These are phyloP conservation scores for Margaritispora aquatica DNA, from an alignment of 495 filamentous ascomycete species.

Conservation along the genomic window DNA sequence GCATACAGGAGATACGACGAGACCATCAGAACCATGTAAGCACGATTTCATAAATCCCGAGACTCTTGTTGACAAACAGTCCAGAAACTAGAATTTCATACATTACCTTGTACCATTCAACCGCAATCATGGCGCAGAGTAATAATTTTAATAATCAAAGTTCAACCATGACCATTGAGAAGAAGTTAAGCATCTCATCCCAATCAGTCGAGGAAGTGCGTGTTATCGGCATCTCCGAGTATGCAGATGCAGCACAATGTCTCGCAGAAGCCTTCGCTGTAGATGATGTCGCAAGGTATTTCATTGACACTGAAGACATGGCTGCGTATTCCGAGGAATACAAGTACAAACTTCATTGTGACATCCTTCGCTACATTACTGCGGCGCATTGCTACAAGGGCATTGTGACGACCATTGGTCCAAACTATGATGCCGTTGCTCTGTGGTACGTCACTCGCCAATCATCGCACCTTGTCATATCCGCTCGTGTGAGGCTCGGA, in stretches of 20 bases:
- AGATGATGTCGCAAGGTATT: conserved; percentile 67
- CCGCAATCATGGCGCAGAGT: conserved; percentile 23
- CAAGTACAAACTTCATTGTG: conserved; percentile 67
- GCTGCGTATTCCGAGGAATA: conserved; percentile 50
- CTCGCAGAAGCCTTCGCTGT: conserved; percentile 71
- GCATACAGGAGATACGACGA: conserved; percentile 59
- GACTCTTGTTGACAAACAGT: neutral
- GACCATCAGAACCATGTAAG: conserved; percentile 24
- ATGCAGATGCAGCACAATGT: conserved; percentile 56
- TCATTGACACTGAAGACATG: conserved; percentile 60
- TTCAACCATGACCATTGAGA: conserved; percentile 28
- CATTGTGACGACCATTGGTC: conserved; percentile 62
- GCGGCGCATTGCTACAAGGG: conserved; percentile 66
- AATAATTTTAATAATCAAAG: conserved; percentile 19
- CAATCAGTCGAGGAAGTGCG: conserved; percentile 48
- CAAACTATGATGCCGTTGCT: conserved; percentile 67
- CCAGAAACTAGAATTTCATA: conserved; percentile 9
- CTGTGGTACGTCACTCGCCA: conserved; percentile 56
- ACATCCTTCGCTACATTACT: conserved; percentile 67
- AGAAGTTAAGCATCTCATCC: conserved; percentile 42
- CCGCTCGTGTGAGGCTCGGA: no score
- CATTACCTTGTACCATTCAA: neutral
- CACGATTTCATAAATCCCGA: neutral
- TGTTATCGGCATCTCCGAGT: conserved; percentile 51
- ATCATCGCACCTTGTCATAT: neutral